phyloP scores from a whole-genome alignment of 805 yeast species.

The Candida easanensis region DNA sequence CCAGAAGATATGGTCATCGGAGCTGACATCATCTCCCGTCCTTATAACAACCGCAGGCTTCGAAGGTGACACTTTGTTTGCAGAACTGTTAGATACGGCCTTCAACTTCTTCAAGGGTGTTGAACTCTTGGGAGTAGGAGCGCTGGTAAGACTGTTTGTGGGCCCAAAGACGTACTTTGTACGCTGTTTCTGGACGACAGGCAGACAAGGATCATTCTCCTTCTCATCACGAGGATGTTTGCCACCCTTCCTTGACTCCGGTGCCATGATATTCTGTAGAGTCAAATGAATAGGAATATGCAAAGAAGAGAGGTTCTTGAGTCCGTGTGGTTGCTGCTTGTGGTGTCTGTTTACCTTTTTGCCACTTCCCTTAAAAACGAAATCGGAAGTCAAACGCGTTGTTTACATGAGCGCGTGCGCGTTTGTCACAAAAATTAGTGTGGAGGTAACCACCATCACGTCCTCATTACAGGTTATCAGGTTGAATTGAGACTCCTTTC shows the following conservation, averaged over 20 bases:
- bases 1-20: constrained; percentile 30
- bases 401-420: too few relatives aligned
- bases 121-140: neutral
- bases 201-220: constrained; percentile 5
- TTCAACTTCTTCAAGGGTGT: constrained; percentile 6
- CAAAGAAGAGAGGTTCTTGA: too few relatives aligned
- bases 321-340: too few relatives aligned
- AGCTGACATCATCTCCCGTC: constrained; percentile 17
- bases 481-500: too few relatives aligned
- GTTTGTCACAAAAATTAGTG: too few relatives aligned
- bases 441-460: too few relatives aligned
- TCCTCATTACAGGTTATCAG: too few relatives aligned
- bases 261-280: neutral
- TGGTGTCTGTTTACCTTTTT: too few relatives aligned
- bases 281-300: too few relatives aligned
- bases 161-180: constrained; percentile 17
- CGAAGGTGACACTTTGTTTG: constrained; percentile 4
- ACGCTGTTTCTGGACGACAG: constrained; percentile 6
- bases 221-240: constrained; percentile 15
- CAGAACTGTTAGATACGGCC: too few relatives aligned
- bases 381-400: too few relatives aligned
- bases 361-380: too few relatives aligned
- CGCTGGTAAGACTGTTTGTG: constrained; percentile 6
- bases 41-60: constrained; percentile 5
- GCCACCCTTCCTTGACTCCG: neutral